phyloP scores from a whole-genome alignment of 2,329 filamentous ascomycete genomes.

The Cladosporium colombiae region DNA sequence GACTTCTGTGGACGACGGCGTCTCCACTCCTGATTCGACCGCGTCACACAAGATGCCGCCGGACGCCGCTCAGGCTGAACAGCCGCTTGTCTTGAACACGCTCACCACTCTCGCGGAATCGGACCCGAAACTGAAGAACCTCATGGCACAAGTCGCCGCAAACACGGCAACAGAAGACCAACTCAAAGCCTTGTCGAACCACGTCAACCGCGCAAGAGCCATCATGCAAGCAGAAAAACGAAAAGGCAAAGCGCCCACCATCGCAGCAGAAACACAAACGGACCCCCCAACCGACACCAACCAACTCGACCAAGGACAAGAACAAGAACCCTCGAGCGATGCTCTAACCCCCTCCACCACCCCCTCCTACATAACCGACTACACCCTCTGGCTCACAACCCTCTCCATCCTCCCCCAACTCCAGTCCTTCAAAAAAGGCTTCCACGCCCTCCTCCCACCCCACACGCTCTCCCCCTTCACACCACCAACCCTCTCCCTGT shows the following conservation, averaged over 20 bases:
- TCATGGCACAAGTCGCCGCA: not conserved
- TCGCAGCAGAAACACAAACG: not conserved
- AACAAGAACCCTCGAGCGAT: not conserved
- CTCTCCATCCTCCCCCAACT: conserved; percentile 76
- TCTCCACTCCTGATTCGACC: not conserved
- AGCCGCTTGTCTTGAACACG: not conserved
- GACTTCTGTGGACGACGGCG: not conserved
- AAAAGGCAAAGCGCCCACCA: not conserved
- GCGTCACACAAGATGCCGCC: not conserved
- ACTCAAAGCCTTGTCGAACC: not conserved
- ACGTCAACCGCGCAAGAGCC: not conserved
- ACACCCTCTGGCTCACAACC: conserved; percentile 79
- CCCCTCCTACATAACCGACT: conserved; percentile 76
- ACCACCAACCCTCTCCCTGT: conserved; percentile 67
- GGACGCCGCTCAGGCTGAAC: not conserved
- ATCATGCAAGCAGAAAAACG: not conserved
- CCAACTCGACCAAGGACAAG: conserved; percentile 43
- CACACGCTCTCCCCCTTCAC: conserved; percentile 52
- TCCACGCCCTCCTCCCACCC: conserved; percentile 47
- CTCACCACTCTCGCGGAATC: not conserved
- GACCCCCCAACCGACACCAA: not conserved
- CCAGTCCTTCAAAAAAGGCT: conserved; percentile 77
- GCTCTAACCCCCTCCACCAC: conserved; percentile 78
- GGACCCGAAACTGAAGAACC: not conserved
- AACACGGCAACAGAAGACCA: not conserved